Evolutionary conservation across 306 rosid genomes (phyloP).

Genomic region (Dalbergia oliveri): DNA sequence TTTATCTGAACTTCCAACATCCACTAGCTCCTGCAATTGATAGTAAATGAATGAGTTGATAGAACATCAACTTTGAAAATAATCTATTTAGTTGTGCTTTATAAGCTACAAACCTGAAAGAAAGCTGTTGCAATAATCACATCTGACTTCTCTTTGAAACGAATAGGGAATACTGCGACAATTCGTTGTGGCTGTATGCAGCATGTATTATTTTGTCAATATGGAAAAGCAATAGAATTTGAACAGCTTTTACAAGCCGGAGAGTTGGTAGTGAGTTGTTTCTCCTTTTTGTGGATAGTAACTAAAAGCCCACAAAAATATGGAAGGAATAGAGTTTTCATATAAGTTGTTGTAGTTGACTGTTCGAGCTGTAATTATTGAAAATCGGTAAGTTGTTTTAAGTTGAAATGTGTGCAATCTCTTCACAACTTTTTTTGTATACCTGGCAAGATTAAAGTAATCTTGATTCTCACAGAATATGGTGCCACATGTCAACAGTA

Average conservation of each 20-base stretch:
- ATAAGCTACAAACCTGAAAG: constrained; percentile 73
- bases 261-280: neutral
- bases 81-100: constrained; percentile 17
- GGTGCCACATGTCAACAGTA: neutral
- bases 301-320: neutral
- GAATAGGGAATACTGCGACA: constrained; percentile 81
- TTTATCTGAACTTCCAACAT: constrained; percentile 80
- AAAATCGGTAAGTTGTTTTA: neutral
- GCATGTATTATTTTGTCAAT: constrained; percentile 43
- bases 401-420: constrained; percentile 18
- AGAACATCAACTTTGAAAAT: constrained; percentile 14
- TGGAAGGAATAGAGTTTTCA: constrained; percentile 28
- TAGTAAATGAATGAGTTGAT: constrained; percentile 30
- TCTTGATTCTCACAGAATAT: neutral
- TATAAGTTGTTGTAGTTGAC: neutral
- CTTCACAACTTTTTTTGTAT: constrained; percentile 12
- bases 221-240: constrained; percentile 24
- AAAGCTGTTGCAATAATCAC: constrained; percentile 85
- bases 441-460: constrained; percentile 3
- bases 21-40: constrained; percentile 79
- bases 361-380: neutral
- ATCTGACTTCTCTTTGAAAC: constrained; percentile 76
- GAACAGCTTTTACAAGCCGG: neutral
- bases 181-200: constrained; percentile 76
- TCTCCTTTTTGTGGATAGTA: neutral